Percentiles rank a stretch among this genome's conserved stretches.
Evolutionary conservation across 2,329 filamentous ascomycete genomes (phyloP).

Genomic region (Fusarium floridanum): DNA sequence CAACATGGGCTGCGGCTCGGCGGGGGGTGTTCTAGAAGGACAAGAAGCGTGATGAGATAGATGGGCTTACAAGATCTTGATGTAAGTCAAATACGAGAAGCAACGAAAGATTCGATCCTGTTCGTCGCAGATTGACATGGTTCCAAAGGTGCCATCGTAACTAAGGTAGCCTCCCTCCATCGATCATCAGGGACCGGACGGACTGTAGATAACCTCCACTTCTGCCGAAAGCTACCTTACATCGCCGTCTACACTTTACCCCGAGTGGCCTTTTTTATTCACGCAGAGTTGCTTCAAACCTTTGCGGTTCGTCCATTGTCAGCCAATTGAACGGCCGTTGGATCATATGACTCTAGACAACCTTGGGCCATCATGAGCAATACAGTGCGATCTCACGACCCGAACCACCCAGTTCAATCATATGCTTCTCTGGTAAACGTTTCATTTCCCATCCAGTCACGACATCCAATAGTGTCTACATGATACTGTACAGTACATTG

Average conservation of each 20-base stretch:
- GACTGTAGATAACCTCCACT: slow-evolving; percentile 25
- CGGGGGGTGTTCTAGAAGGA: background rate
- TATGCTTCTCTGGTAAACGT: slow-evolving; percentile 34
- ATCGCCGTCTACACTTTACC: slow-evolving; percentile 23
- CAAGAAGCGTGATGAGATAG: background rate
- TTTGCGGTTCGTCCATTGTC: background rate
- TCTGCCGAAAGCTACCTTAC: slow-evolving; percentile 34
- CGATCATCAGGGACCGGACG: slow-evolving; percentile 12
- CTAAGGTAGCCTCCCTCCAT: background rate
- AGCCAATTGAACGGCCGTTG: slow-evolving; percentile 8
- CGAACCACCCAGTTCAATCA: slow-evolving; percentile 12
- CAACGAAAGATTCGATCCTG: background rate
- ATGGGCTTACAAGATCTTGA: background rate
- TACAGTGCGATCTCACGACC: slow-evolving; percentile 35
- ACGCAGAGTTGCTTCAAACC: slow-evolving; percentile 8
- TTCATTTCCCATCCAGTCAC: slow-evolving; percentile 26
- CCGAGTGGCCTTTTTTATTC: background rate
- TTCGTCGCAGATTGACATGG: slow-evolving; percentile 3
- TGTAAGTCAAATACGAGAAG: slow-evolving; percentile 16
- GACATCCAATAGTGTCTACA: slow-evolving; percentile 6
- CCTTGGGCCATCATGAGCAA: slow-evolving; percentile 25
- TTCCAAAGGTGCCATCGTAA: background rate
- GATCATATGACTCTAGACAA: slow-evolving; percentile 14
- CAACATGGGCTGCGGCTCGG: background rate
- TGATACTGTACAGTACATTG: background rate